phyloP scores from a whole-genome alignment of 2,329 filamentous ascomycete species.

The Colletotrichum costaricense region DNA sequence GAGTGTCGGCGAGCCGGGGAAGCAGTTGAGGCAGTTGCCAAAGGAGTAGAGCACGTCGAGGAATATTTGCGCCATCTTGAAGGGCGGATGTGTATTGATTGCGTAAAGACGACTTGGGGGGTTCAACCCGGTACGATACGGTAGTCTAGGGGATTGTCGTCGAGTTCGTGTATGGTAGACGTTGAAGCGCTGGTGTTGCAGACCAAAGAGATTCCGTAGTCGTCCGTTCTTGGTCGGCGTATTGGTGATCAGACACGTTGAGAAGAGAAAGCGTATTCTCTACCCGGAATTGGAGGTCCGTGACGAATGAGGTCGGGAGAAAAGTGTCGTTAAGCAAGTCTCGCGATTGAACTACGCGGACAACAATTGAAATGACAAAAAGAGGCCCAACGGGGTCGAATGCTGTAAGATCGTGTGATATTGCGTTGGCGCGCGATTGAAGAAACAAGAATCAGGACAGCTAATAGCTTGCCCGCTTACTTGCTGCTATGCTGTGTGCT shows the following conservation, averaged over 20 bases:
- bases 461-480: slow-evolving; percentile 10
- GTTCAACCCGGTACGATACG: too few species aligned
- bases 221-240: not conserved
- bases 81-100: not conserved
- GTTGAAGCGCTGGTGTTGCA: too few species aligned
- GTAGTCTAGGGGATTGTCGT: too few species aligned
- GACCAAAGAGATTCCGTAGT: not conserved
- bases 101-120: not conserved
- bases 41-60: slow-evolving; percentile 92
- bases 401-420: slow-evolving; percentile 5
- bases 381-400: not conserved
- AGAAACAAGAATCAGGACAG: slow-evolving; percentile 27
- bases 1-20: slow-evolving; percentile 91
- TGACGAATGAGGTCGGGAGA: not conserved
- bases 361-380: not conserved
- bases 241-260: not conserved
- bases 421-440: slow-evolving; percentile 2
- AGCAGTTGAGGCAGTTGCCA: slow-evolving; percentile 95
- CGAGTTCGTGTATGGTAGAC: not conserved
- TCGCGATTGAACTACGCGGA: not conserved
- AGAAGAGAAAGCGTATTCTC: not conserved
- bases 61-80: slow-evolving; percentile 82
- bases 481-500: not conserved
- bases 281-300: not conserved
- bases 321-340: not conserved